Percentiles rank a stretch among this genome's conserved stretches.
Evolutionary conservation across 768 basidiomycete species (phyloP).

Genomic region (Termitomyces sp.): DNA sequence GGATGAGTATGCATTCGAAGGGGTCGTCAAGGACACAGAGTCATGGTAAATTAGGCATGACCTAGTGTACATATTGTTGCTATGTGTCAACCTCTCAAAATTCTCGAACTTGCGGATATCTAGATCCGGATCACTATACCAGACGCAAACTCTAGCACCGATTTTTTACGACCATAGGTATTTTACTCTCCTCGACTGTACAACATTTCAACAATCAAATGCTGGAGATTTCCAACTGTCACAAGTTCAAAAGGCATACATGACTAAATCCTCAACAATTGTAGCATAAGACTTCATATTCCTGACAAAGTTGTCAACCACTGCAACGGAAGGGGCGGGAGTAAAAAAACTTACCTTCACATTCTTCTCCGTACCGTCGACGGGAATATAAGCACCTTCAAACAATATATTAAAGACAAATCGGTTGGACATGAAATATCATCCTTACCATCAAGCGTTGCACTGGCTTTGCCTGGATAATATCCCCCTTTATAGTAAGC

Average conservation of each 20-base stretch:
- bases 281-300: slow-evolving; percentile 36
- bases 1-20: slow-evolving; percentile 35
- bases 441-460: slow-evolving; percentile 42
- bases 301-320: slow-evolving; percentile 12
- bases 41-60: slow-evolving; percentile 28
- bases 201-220: neutral
- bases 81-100: neutral
- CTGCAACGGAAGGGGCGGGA: neutral
- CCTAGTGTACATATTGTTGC: slow-evolving; percentile 3
- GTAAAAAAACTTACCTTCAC: slow-evolving; percentile 33
- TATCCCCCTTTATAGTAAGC: slow-evolving; percentile 46
- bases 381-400: slow-evolving; percentile 54
- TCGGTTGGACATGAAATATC: neutral
- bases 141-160: neutral
- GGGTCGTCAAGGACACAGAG: slow-evolving; percentile 38
- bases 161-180: neutral
- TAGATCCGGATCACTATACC: no score
- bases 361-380: slow-evolving; percentile 44
- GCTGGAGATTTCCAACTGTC: neutral
- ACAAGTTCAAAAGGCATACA: neutral
- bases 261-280: slow-evolving; percentile 2
- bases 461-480: slow-evolving; percentile 63
- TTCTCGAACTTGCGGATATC: neutral
- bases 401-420: neutral
- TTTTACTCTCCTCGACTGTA: neutral